Base-by-base conservation (phyloP, 495 filamentous ascomycete species). In the Aspergillus nanangensis region DNA sequence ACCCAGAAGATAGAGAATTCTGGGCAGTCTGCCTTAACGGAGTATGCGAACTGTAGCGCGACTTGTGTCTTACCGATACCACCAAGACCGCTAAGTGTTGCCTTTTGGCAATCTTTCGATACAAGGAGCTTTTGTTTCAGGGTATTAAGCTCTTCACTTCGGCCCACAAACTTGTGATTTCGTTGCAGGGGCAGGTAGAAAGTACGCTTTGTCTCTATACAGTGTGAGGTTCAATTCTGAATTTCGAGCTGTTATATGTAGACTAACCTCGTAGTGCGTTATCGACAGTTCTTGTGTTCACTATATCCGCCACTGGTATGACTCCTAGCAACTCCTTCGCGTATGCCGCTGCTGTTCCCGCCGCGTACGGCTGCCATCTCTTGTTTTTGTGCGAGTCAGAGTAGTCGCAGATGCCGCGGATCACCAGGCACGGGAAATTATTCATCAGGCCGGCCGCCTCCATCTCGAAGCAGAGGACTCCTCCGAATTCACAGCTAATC, bases 21-120 rank as follows among this genome's bases (percentile, higher is more conserved):
- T 18, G 38, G 46, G 4, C 9, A 13, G 15, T 43, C 85, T 19
- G 82, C 79, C 1, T 84, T 85, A 9, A 88, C 85, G 13, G 86
- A 87, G 82, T 83, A 19, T 13, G 54, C 60, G 50, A 53, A 56
- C 38, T 49, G 38, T 15, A 49, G 46, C 33, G 60, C 56, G 21
- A 65, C 48, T 41, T 65, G 60, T 4, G 60, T 65, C 43, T 65
- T 65, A 37, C 61, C 60, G 7, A 65, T 60, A 18, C 63, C 60
- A 10, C 64, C 58, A 40, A 68, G 44, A 20, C 64, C 57, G 18
- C n/a, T 18, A 17, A 38, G 18, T 21, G 36, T 21, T 38, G 11
- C 18, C 15, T 38, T 21, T 38, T 17, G 15, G 36, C 5, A 18
- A 17, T 21, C 15, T 19, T 38, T 38, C 36, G 4, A 18, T 17